Conservation (phyloP, 176 grass and related monocot species). For the Puya raimondii region DNA sequence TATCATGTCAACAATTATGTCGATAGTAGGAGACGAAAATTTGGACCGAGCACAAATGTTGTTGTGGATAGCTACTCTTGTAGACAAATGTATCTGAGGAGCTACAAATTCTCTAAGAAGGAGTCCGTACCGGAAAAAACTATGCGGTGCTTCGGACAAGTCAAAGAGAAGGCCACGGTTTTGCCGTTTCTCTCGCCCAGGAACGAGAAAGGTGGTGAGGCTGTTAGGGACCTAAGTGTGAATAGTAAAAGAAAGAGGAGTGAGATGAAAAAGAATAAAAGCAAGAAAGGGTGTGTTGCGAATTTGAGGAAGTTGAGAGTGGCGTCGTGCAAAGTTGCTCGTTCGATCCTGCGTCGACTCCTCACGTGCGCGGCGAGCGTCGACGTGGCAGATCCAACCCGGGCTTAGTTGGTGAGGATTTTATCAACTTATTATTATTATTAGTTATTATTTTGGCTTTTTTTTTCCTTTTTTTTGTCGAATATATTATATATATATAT, state of each 20-base stretch:
- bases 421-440: neutral
- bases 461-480: too few species aligned
- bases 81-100: constrained; percentile 86
- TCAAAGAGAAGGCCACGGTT: constrained; percentile 43
- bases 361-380: constrained; percentile 57
- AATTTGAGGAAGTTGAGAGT: constrained; percentile 39
- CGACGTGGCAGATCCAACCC: constrained; percentile 47
- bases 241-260: constrained; percentile 4
- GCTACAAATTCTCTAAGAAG: constrained; percentile 95
- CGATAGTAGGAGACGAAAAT: constrained; percentile 13
- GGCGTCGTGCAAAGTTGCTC: constrained; percentile 38
- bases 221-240: neutral
- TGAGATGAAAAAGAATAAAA: constrained; percentile 13
- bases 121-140: constrained; percentile 80
- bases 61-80: constrained; percentile 97
- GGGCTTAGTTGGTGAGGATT: neutral
- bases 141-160: constrained; percentile 48
- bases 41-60: neutral
- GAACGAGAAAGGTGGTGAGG: neutral
- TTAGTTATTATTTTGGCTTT: neutral
- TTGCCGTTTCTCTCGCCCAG: constrained; percentile 37
- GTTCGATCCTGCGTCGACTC: constrained; percentile 50
- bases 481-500: too few species aligned
- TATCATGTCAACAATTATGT: neutral
- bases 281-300: constrained; percentile 23